Evolutionary conservation across 805 yeast species (phyloP).

Genomic region (Millerozyma acaciae): DNA sequence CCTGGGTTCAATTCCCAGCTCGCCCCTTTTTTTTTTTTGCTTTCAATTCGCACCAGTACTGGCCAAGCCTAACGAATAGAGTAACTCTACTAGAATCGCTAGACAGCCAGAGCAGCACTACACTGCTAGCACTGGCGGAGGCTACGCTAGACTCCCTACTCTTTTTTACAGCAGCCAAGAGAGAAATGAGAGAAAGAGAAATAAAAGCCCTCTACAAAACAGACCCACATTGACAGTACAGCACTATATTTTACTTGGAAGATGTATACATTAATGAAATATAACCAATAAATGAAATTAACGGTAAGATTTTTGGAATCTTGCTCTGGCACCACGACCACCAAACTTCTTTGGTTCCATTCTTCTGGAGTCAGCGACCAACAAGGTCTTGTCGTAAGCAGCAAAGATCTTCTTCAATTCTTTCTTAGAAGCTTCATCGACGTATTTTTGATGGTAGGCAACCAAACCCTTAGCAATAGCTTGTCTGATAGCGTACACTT

Average conservation of each 20-base stretch:
- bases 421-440: conserved; percentile 99
- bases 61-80: no score
- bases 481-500: conserved; percentile 99
- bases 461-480: conserved; percentile 99
- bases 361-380: conserved; percentile 99
- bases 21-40: conserved; percentile 25
- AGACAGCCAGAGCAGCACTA: no score
- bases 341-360: conserved; percentile 99
- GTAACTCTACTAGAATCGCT: no score
- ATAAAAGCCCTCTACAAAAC: conserved; percentile 2
- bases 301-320: conserved; percentile 99
- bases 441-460: conserved; percentile 99
- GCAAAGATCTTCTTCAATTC: conserved; percentile 98
- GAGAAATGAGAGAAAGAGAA: conserved; percentile 3
- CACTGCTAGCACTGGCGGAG: background rate
- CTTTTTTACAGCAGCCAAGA: conserved; percentile 5
- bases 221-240: conserved; percentile 44
- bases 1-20: conserved; percentile 61
- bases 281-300: conserved; percentile 36
- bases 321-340: conserved; percentile 99
- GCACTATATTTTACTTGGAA: conserved; percentile 21
- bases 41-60: conserved; percentile 3
- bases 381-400: conserved; percentile 97
- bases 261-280: conserved; percentile 1
- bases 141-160: background rate